Conservation (phyloP, 148 eudicot species). For the Camellia sinensis region DNA sequence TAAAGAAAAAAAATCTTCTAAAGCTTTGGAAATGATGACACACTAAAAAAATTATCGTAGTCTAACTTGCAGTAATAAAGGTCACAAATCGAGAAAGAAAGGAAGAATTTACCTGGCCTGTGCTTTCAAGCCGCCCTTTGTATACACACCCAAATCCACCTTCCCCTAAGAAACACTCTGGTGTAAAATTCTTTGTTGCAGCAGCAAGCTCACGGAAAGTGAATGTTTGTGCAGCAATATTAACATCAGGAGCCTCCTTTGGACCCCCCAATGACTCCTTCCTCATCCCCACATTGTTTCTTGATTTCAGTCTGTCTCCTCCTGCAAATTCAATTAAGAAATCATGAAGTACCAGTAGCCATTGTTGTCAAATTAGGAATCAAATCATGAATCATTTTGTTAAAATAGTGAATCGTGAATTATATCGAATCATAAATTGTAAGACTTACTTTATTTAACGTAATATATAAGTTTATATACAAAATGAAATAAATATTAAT, state of each 20-base stretch:
- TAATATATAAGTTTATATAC: too few relatives aligned
- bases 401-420: too few relatives aligned
- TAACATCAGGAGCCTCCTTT: conserved; percentile 46
- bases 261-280: conserved; percentile 37
- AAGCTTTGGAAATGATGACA: too few relatives aligned
- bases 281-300: conserved; percentile 53
- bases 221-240: conserved; percentile 69
- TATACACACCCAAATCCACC: conserved; percentile 90
- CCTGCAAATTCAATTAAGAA: conserved; percentile 38
- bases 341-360: not conserved
- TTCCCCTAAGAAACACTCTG: conserved; percentile 76
- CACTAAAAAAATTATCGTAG: too few relatives aligned
- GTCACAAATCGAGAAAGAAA: not conserved
- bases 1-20: too few relatives aligned
- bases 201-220: conserved; percentile 76
- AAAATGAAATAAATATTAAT: too few relatives aligned
- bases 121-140: conserved; percentile 55
- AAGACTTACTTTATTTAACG: too few relatives aligned
- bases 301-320: conserved; percentile 57
- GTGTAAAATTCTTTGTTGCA: conserved; percentile 71
- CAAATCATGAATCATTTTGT: too few relatives aligned
- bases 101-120: conserved; percentile 53
- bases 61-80: not conserved
- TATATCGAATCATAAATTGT: too few relatives aligned
- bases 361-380: too few relatives aligned